Base-by-base conservation (phyloP, 2,329 filamentous ascomycete genomes). In the Paecilomyces sp. region DNA sequence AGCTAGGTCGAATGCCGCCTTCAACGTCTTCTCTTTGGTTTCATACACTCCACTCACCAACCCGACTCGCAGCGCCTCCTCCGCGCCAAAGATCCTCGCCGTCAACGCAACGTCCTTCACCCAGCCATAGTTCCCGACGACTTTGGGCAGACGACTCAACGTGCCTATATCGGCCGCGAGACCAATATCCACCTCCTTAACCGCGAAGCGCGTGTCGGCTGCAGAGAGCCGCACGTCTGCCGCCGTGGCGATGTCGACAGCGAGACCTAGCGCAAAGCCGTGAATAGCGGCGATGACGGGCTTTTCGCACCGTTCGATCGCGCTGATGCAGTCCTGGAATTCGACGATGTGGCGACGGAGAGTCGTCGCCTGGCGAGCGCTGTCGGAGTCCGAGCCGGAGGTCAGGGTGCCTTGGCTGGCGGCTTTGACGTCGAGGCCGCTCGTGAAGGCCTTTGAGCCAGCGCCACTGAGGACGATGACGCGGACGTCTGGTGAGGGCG, bases 261-360 rank as follows among this genome's bases (percentile, higher is more conserved):
- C 90, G 9, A 95, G 80, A 15, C 92, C 91, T 66, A 90, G 86
- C 2, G 87, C 83, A 65, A 92, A 85, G 50, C 88, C 92, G 68
- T 96, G 90, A 64, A 96, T 76, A 22, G 91, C 87, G 57, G 85
- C 88, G 60, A 97, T 89, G 34, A 97, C 90, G 62, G 91, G 91
- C 77, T 97, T 97, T 77, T 94, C 90, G 75, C 93, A 97, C 66
- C 83, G 86, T 73, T 97, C 93, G 57, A 96, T 79, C 13, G 86
- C 83, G 1, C 81, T 82, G 63, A 99, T 86, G 68, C 87, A 89
- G 57, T 83, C 82, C 75, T 99, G 94, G 73, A 97, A 95, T 63
- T 91, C 86, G 62, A 82, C 75, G 60, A 97, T 87, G 71, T 91
- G 83, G 33, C 86, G 82, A 55, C 90, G 83, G 56, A 92, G 68